Base-by-base conservation (phyloP, 2,329 filamentous ascomycete species). In the Fusarium drepaniforme region DNA sequence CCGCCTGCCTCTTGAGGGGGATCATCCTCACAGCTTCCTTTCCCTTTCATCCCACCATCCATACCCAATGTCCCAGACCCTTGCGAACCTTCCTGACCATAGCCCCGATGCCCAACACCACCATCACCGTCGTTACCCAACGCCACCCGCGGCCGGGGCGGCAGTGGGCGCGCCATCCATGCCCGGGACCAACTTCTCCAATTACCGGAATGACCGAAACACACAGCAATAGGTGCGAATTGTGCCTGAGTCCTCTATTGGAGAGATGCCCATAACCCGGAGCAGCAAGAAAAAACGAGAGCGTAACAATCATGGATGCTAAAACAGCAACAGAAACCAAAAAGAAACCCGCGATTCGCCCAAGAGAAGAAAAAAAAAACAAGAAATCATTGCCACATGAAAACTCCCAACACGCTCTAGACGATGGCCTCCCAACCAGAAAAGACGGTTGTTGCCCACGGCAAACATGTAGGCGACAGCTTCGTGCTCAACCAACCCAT, bases 381-480 rank as follows among this genome's bases (percentile, higher is more conserved):
- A 66, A 72, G 74, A 66, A 74, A 70, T 68, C 59, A 56, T 65
- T 67, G 49, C 51, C 63, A 61, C 68, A 66, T 65, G 65, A 76
- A 78, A 59, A 79, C 78, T 77, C 77, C 77, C 70, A 75, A 69
- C 74, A 74, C 74, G 71, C 76, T 77, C 67, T 66, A 70, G 70
- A 73, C 67, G 59, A 66, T 70, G 70, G 64, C 75, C 67, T 76
- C 74, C 68, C 67, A 75, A 75, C 71, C 72, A 63, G 40, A 70
- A 38, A 57, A 66, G 51, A 66, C 65, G 77, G 75, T 62, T 70
- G 70, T 61, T 77, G 63, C 71, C 75, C 64, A 42, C 51, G 56
- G 72, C 61, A 67, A 74, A 30, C 61, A 60, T 70, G 66, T 70
- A 64, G 65, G 65, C 66, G 71, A 51, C 62, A 63, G 67, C 68